phyloP scores from a whole-genome alignment of 73 alveolate species.

The Tetrahymena elliotti region DNA sequence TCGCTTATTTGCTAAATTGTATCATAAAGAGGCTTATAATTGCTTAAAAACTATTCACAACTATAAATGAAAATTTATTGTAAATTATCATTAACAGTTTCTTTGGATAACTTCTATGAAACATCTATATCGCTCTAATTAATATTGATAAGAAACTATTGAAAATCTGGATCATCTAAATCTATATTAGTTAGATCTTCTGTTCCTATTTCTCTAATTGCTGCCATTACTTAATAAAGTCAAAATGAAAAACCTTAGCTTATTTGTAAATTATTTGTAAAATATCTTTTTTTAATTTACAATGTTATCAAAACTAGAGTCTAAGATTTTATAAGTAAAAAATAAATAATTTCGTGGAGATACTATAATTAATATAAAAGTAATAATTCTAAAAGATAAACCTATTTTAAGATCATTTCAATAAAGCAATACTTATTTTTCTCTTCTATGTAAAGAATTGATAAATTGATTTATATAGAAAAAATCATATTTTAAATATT shows the following conservation, averaged over 20 bases:
- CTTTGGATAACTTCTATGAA: background rate
- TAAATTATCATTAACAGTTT: background rate
- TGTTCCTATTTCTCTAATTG: background rate
- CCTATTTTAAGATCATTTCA: too few relatives aligned
- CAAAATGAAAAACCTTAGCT: background rate
- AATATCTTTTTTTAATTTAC: background rate
- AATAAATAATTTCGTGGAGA: background rate
- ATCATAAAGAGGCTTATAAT: background rate
- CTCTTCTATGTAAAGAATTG: too few relatives aligned
- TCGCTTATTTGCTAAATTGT: background rate
- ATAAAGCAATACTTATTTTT: too few relatives aligned
- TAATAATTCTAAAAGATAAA: background rate
- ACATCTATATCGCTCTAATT: background rate
- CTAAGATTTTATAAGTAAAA: background rate
- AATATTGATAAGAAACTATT: background rate
- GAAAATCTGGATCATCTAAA: background rate
- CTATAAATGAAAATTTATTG: background rate
- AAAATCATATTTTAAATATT: too few relatives aligned
- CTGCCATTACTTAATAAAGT: background rate
- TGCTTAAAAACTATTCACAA: background rate
- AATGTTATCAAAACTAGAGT: background rate
- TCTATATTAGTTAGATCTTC: background rate
- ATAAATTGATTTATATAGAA: too few relatives aligned
- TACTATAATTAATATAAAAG: background rate
- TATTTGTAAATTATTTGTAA: background rate